These are phyloP conservation scores for Nakazawaea pomicola DNA, from an alignment of 805 yeast genomes.

Conservation along the genomic window DNA sequence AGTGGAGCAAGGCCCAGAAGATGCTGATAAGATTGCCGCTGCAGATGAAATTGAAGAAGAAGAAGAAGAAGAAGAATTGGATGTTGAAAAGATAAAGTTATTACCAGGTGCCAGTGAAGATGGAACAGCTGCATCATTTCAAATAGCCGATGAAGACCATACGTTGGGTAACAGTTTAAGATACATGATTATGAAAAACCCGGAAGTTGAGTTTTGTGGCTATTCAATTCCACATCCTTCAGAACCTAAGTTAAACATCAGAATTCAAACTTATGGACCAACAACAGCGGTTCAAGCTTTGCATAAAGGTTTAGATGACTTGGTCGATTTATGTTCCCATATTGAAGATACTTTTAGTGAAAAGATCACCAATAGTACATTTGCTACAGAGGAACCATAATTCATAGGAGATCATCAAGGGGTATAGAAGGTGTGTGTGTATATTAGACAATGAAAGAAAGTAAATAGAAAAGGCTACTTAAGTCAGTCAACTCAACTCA, in stretches of 20 bases:
- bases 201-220: slow-evolving; percentile 97
- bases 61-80: slow-evolving; percentile 41
- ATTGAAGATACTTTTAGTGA: slow-evolving; percentile 77
- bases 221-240: slow-evolving; percentile 98
- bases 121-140: slow-evolving; percentile 93
- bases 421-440: neutral
- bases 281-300: slow-evolving; percentile 89
- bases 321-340: slow-evolving; percentile 75
- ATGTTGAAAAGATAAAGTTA: slow-evolving; percentile 53
- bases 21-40: too few species aligned
- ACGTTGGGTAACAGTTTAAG: slow-evolving; percentile 92
- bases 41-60: slow-evolving; percentile 20
- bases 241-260: slow-evolving; percentile 79
- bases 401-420: neutral
- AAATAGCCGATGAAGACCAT: slow-evolving; percentile 90
- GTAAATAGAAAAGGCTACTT: neutral
- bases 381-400: slow-evolving; percentile 44
- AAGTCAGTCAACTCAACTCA: neutral
- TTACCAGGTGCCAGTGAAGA: slow-evolving; percentile 90
- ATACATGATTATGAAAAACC: slow-evolving; percentile 94
- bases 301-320: slow-evolving; percentile 84
- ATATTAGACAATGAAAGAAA: neutral
- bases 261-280: slow-evolving; percentile 89
- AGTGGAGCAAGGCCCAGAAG: slow-evolving; percentile 9
- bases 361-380: slow-evolving; percentile 55